Percentiles rank a stretch among this genome's conserved stretches.
phyloP scores from a whole-genome alignment of 768 basidiomycete species.

The Rossbeevera mucosa region DNA sequence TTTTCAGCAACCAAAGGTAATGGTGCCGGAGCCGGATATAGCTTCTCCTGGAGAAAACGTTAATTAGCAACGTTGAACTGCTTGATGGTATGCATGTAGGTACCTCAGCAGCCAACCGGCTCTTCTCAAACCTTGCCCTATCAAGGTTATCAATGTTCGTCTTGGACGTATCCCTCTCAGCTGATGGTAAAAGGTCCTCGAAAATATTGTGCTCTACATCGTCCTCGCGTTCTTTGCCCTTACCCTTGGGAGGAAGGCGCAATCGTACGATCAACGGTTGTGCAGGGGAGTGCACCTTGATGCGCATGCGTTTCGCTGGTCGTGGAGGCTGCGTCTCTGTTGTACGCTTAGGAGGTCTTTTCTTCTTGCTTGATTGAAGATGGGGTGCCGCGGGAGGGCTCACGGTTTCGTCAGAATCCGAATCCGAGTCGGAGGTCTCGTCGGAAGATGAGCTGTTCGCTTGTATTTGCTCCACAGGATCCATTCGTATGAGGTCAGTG shows the following conservation, averaged over 20 bases:
- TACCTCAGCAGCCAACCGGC: slow-evolving; percentile 72
- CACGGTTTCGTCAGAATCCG: slow-evolving; percentile 24
- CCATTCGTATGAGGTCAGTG: slow-evolving; percentile 22
- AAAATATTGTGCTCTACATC: slow-evolving; percentile 63
- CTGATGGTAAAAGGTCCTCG: slow-evolving; percentile 69
- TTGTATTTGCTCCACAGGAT: slow-evolving; percentile 32
- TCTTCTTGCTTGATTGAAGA: slow-evolving; percentile 24
- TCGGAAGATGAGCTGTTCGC: slow-evolving; percentile 34
- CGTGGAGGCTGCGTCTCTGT: slow-evolving; percentile 24
- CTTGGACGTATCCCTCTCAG: slow-evolving; percentile 68
- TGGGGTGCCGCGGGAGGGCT: slow-evolving; percentile 11
- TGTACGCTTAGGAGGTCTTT: slow-evolving; percentile 26
- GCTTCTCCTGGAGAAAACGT: slow-evolving; percentile 40
- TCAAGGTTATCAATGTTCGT: slow-evolving; percentile 61
- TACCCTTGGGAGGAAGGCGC: slow-evolving; percentile 56
- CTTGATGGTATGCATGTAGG: slow-evolving; percentile 16
- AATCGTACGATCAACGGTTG: slow-evolving; percentile 46
- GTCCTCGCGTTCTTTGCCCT: slow-evolving; percentile 67
- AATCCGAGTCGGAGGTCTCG: slow-evolving; percentile 30
- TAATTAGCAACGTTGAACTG: not conserved
- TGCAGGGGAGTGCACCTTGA: slow-evolving; percentile 34
- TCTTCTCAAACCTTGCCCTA: slow-evolving; percentile 68
- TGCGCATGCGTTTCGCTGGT: slow-evolving; percentile 44
- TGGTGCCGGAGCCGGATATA: slow-evolving; percentile 40
- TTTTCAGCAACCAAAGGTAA: slow-evolving; percentile 30